phyloP scores from a whole-genome alignment of 2,329 filamentous ascomycete species.

The Penicillium sp. region DNA sequence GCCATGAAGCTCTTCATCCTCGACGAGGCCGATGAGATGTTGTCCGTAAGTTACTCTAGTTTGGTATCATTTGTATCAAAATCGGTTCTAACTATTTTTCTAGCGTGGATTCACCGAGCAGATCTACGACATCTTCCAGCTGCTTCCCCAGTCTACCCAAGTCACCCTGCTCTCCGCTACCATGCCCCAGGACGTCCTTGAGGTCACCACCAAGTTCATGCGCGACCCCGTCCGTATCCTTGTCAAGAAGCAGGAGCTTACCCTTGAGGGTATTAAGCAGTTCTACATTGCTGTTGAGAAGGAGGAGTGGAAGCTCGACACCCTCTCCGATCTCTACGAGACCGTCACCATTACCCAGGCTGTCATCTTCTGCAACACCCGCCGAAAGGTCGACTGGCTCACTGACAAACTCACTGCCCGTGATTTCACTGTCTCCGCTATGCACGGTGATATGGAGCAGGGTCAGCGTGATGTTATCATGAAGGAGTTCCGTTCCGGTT shows the following conservation, averaged over 20 bases:
- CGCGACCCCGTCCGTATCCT: conserved; percentile 61
- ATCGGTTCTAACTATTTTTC: conserved; percentile 2
- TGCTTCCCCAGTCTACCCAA: conserved; percentile 92
- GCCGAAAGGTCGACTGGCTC: conserved; percentile 98
- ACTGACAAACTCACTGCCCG: conserved; percentile 99
- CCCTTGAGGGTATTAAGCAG: conserved; percentile 94
- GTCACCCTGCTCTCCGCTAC: conserved; percentile 98
- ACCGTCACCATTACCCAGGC: conserved; percentile 98
- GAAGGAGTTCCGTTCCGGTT: conserved; percentile 97
- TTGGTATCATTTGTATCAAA: background rate
- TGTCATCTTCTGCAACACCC: conserved; percentile 99
- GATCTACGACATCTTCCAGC: conserved; percentile 98
- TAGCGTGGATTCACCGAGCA: conserved; percentile 97
- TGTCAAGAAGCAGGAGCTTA: conserved; percentile 64
- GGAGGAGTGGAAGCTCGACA: conserved; percentile 99
- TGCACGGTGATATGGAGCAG: conserved; percentile 99
- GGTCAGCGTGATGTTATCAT: conserved; percentile 98
- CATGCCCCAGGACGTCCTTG: conserved; percentile 93
- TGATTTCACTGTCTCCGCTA: conserved; percentile 97
- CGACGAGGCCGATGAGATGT: conserved; percentile 72
- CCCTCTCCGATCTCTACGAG: conserved; percentile 96
- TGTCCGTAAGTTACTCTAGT: conserved; percentile 40
- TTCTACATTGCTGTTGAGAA: conserved; percentile 99
- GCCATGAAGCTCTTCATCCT: conserved; percentile 78
- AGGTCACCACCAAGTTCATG: conserved; percentile 99